Conservation (phyloP, 495 filamentous ascomycete species). For the Schizothecium vesticola region DNA sequence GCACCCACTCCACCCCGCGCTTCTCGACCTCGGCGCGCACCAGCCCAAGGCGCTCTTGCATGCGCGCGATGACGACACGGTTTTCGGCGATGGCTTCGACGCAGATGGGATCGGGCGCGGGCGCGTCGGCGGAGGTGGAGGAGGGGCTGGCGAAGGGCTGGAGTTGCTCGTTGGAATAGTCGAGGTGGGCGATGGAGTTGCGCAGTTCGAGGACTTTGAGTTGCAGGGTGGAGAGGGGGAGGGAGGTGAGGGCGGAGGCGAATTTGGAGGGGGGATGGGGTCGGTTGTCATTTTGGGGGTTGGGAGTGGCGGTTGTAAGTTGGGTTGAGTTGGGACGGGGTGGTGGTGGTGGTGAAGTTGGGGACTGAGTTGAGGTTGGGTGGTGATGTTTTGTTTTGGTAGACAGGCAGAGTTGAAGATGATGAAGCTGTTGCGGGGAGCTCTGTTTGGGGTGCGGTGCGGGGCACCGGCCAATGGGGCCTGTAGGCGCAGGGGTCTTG, state of each 20-base stretch:
- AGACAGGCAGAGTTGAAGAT: neutral
- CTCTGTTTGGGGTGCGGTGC: neutral
- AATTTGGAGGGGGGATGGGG: constrained; percentile 61
- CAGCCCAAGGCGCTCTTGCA: constrained; percentile 64
- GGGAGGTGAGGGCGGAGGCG: constrained; percentile 64
- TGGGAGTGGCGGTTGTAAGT: neutral
- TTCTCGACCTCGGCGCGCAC: constrained; percentile 69
- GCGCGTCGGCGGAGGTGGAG: constrained; percentile 14
- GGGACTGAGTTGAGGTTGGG: constrained; percentile 1
- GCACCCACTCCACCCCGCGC: constrained; percentile 68
- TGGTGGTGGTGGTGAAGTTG: neutral
- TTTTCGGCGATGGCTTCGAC: constrained; percentile 71
- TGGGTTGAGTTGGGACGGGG: neutral
- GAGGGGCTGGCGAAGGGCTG: constrained; percentile 50
- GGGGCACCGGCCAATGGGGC: neutral
- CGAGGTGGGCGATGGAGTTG: constrained; percentile 77
- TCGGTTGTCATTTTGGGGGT: constrained; percentile 39
- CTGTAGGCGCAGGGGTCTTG: neutral
- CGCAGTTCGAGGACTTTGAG: constrained; percentile 75
- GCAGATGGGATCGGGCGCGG: constrained; percentile 56
- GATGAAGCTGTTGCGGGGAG: neutral
- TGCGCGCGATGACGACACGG: constrained; percentile 62
- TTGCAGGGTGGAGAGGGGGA: constrained; percentile 67
- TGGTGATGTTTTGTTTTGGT: neutral
- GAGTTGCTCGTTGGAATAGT: constrained; percentile 70